Evolutionary conservation across 1,284 basidiomycete species (phyloP).

Genomic region (Ganoderma meredithae): DNA sequence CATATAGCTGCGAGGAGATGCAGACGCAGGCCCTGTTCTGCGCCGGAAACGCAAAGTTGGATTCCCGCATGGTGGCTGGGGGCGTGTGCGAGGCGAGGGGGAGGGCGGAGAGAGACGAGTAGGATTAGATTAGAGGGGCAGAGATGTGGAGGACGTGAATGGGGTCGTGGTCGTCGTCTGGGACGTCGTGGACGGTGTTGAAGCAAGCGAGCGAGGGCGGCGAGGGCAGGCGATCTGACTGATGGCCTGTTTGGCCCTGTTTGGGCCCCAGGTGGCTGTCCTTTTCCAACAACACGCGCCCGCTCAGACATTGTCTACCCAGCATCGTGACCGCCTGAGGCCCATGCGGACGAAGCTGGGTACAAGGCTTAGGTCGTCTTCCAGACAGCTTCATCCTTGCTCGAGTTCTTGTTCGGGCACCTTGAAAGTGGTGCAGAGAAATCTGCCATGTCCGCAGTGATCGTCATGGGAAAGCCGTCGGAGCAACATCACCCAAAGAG

Average conservation of each 20-base stretch:
- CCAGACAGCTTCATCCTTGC: background rate
- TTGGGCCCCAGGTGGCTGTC: constrained; percentile 37
- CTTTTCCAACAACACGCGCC: constrained; percentile 1
- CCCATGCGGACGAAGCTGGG: background rate
- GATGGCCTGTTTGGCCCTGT: constrained; percentile 43
- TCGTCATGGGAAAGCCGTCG: too few species aligned
- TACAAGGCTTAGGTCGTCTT: background rate
- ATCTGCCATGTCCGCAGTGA: background rate
- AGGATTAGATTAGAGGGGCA: background rate
- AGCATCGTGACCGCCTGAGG: background rate
- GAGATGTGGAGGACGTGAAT: constrained; percentile 12
- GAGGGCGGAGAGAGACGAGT: constrained; percentile 6
- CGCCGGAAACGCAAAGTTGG: constrained; percentile 94
- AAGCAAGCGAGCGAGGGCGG: constrained; percentile 35
- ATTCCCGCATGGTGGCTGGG: constrained; percentile 81
- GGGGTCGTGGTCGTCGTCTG: constrained; percentile 26
- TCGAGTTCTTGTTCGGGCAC: too few species aligned
- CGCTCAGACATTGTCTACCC: too few species aligned
- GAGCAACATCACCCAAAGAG: too few species aligned
- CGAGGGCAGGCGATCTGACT: constrained; percentile 40
- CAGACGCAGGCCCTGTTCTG: constrained; percentile 97
- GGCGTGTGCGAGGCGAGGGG: background rate
- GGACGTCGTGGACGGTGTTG: constrained; percentile 32
- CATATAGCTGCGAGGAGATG: constrained; percentile 95
- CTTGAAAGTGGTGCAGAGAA: background rate